Evolutionary conservation across 164 flowering plant species (phyloP), one percentile per base, ranked within the genome.

Genomic region (Vitis rotundifolia): DNA sequence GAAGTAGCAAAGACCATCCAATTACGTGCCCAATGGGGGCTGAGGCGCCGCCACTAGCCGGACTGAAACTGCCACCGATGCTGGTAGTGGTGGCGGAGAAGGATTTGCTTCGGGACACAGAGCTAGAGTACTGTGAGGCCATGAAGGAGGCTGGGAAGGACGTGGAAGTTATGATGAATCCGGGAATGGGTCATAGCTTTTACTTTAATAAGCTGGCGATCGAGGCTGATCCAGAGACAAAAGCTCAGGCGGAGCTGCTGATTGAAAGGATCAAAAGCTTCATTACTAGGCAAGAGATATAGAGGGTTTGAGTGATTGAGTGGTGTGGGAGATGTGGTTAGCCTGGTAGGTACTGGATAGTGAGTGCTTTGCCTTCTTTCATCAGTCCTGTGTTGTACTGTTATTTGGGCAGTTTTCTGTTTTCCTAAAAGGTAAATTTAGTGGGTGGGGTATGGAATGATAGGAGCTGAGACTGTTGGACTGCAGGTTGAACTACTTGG

Each of bases 171-270:
- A 3, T 56, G 26, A 10, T 5, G n/a, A 56, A 18, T 18, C n/a
- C 11, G 9, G 59, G 59, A 56, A 56, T 56, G 59, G 59, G 59
- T 56, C 59, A 56, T 56, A 18, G 59, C 59, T 56, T 56, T 11
- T 56, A 56, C 16, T 56, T 56, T 6, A 56, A 56, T 22, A 56
- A 56, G 59, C 16, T 56, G 22, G 59, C 59, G 9, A 18, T 56
- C 11, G 59, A 56, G 9, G 18, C 11, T 19, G 59, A 56, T 18
- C 59, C 59, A 8, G 59, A 56, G 26, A 56, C 59, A 22, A 5
- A 14, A 11, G 59, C 26, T 18, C 59, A 56, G 18, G 11, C 26
- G 11, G 26, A 56, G 8, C 16, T 16, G 9, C 26, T 56, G 10
- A 56, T 56, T 56, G 22, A 16, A 16, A 6, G 11, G 22, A 56